Conservation (phyloP, 805 yeast species). For the Blastobotrys muscicola region DNA sequence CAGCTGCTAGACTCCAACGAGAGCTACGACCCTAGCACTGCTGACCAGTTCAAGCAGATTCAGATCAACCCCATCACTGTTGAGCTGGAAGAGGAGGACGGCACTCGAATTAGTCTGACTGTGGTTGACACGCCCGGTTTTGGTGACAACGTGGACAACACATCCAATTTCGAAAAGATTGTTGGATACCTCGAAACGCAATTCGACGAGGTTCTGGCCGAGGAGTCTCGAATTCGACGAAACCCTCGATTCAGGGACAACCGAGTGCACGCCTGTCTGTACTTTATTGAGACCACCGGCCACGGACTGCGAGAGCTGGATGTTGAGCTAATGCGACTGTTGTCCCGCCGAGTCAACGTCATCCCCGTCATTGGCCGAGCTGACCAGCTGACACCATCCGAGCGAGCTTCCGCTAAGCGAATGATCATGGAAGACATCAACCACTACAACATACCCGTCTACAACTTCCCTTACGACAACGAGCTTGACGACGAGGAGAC, state of each 20-base stretch:
- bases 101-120: conserved; percentile 40
- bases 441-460: conserved; percentile 51
- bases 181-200: conserved; percentile 57
- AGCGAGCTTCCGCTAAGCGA: conserved; percentile 44
- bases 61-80: conserved; percentile 42
- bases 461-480: conserved; percentile 62
- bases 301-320: conserved; percentile 59
- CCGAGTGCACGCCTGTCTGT: conserved; percentile 68
- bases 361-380: conserved; percentile 77
- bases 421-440: conserved; percentile 48
- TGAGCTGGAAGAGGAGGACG: conserved; percentile 45
- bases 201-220: conserved; percentile 61
- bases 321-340: conserved; percentile 55
- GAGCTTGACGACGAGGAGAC: conserved; percentile 41
- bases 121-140: conserved; percentile 68
- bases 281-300: conserved; percentile 59
- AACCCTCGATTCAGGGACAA: conserved; percentile 63
- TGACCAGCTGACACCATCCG: conserved; percentile 64
- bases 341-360: conserved; percentile 67
- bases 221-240: conserved; percentile 66
- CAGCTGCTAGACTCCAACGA: conserved; percentile 31
- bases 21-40: conserved; percentile 25
- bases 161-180: conserved; percentile 38
- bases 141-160: conserved; percentile 67
- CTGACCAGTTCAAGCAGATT: conserved; percentile 31